Base-by-base conservation (phyloP, 495 filamentous ascomycete genomes). In the Podospora pseudopauciseta region DNA sequence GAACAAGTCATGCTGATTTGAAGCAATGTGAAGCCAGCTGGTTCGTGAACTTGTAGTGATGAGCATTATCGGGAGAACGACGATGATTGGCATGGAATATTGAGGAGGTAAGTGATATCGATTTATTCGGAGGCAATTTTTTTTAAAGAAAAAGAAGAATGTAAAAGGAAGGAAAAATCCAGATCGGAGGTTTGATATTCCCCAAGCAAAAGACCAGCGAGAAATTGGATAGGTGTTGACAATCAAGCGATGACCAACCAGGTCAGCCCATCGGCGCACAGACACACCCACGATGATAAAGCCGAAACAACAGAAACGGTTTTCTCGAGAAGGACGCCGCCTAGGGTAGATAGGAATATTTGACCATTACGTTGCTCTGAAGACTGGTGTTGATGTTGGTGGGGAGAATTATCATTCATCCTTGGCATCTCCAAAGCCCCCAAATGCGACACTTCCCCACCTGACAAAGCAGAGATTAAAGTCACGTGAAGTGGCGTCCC, bases 211-310 rank as follows among this genome's bases (percentile, higher is more conserved):
- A 18, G 7, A 49, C 2, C 39, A 49, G 23, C 23, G 39, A 49
- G 9, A 49, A 49, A 23, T 23, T 23, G 1, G 39, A 49, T 49
- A 49, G 11, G 0, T 49, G 13, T 49, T 11, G 39, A 49, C 39
- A 19, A 3, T 18, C 18, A 58, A 58, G n/a, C 56, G 19, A 58
- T 18, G 9, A 27, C 63, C 68, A 70, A 65, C 68, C 68, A 44
- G 68, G 65, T 70, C 60, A 59, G 19, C 60, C 27, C 55, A 34
- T 61, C 61, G 65, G 68, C 68, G 68, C 68, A 70, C 65, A 57
- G 65, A 70, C 65, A 19, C 30, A 32, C 7, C 53, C 2, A 20
- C 13, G 32, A 39, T 28, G n/a, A 58, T 23, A 9, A 23, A 18
- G 16, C 23, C 55, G 55, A 57, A 57, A 16, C 5, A 23, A 23